phyloP scores from a whole-genome alignment of 805 yeast genomes.

The Kurtzmaniella cleridarum region DNA sequence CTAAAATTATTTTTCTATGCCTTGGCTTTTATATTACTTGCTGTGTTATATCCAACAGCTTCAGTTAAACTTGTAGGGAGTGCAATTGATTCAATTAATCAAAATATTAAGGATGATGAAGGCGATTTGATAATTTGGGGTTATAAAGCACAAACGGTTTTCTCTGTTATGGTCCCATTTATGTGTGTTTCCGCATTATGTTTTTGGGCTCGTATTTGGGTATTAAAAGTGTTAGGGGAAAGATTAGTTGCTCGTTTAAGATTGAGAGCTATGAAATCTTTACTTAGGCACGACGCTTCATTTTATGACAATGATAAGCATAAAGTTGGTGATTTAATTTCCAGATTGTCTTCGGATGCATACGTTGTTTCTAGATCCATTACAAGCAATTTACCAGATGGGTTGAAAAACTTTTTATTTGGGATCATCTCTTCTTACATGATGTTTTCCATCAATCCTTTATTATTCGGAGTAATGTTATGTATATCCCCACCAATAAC shows the following conservation, averaged over 20 bases:
- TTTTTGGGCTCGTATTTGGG: slow-evolving; percentile 45
- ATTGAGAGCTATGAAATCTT: slow-evolving; percentile 35
- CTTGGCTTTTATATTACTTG: slow-evolving; percentile 36
- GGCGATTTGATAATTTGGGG: slow-evolving; percentile 42
- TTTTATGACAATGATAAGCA: slow-evolving; percentile 40
- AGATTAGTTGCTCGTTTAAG: slow-evolving; percentile 39
- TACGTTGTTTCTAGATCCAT: slow-evolving; percentile 41
- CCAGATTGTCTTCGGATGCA: slow-evolving; percentile 41
- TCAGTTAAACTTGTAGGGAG: slow-evolving; percentile 40
- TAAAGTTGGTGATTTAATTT: slow-evolving; percentile 46
- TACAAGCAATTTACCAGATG: slow-evolving; percentile 40
- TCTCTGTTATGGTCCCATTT: slow-evolving; percentile 39
- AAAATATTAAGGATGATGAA: slow-evolving; percentile 27
- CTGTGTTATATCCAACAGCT: slow-evolving; percentile 40
- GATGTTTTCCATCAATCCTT: slow-evolving; percentile 41
- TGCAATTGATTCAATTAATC: slow-evolving; percentile 38
- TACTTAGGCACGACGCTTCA: slow-evolving; percentile 36
- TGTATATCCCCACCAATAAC: slow-evolving; percentile 42
- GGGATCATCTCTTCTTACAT: slow-evolving; percentile 38
- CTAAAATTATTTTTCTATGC: slow-evolving; percentile 32
- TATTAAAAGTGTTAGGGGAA: slow-evolving; percentile 35
- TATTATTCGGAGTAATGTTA: slow-evolving; percentile 39
- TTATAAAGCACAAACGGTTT: slow-evolving; percentile 36
- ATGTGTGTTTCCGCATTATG: slow-evolving; percentile 38
- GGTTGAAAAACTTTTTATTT: slow-evolving; percentile 37